Base-by-base conservation (phyloP, 257 asterid genomes). In the Solanum ahanhuiri region DNA sequence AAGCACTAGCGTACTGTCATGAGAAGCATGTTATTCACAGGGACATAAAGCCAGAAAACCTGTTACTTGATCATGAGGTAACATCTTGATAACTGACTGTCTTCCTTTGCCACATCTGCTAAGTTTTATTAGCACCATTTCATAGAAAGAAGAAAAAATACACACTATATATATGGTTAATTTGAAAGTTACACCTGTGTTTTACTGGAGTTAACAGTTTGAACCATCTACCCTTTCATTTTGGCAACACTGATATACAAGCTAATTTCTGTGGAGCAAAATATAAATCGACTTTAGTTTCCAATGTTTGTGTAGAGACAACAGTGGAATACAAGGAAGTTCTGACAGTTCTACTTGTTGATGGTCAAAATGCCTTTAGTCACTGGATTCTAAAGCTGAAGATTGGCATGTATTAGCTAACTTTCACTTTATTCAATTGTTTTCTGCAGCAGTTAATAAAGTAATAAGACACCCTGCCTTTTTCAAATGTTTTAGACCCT, bases 51-150 rank as follows among this genome's bases (percentile, higher is more conserved):
- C 99, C 99, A 2, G 99, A 97, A 87, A 96, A 97, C 88, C 90
- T 97, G 93, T 89, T 97, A 72, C 94, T 97, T 43, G 99, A 97
- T 92, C 99, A 97, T 66, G 97, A 95, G 98, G 99, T 96, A 93
- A 90, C 77, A 57, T 85, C 23, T 70, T 69, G 12, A 17, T 31
- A 48, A 25, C 81, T 34, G 9, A 64, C 9, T 2, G 20, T 85
- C 22, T 48, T 48, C 58, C 22, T 48, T 48, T 48, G 58, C 58
- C 58, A 48, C 58, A 12, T 48, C 22, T 48, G 58, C 58, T 48
- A 48, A 4, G 22, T 0, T 48, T 48, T 48, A 48, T 48, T 48
- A 48, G 58, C 58, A 48, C 58, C 58, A 48, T 48, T 48, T 48
- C 58, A 6, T 48, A 48, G 58, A 48, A 48, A 48, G 58, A 48